Conservation (phyloP, 2,329 filamentous ascomycete genomes). For the Paraconiothyrium sp. region DNA sequence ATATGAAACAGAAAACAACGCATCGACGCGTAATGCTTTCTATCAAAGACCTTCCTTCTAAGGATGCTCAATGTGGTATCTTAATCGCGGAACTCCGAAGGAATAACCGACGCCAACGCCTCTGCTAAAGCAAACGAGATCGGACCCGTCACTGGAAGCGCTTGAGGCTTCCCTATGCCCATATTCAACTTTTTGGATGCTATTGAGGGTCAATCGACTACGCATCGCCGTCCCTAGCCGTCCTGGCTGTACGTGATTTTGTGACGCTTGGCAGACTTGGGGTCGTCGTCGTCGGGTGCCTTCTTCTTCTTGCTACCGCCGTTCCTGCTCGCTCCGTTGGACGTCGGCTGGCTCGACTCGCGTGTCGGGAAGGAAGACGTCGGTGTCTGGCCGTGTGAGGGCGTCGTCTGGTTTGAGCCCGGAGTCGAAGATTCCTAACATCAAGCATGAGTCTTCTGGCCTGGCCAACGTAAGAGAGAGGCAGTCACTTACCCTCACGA, state of each 20-base stretch:
- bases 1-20: slow-evolving; percentile 9
- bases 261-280: slow-evolving; percentile 56
- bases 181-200: background rate
- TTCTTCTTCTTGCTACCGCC: slow-evolving; percentile 58
- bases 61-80: background rate
- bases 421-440: slow-evolving; percentile 51
- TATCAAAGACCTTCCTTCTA: background rate
- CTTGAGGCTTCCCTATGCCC: background rate
- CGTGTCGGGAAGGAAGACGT: slow-evolving; percentile 57
- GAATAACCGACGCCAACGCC: background rate
- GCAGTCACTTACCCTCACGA: slow-evolving; percentile 43
- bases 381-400: slow-evolving; percentile 60
- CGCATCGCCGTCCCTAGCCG: slow-evolving; percentile 44
- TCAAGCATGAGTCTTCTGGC: slow-evolving; percentile 25
- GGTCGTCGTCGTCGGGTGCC: slow-evolving; percentile 58
- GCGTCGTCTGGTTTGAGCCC: slow-evolving; percentile 50
- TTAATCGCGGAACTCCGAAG: slow-evolving; percentile 5
- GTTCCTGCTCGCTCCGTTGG: slow-evolving; percentile 48
- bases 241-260: slow-evolving; percentile 59
- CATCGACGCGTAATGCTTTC: slow-evolving; percentile 6
- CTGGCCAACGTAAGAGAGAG: background rate
- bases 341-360: slow-evolving; percentile 56
- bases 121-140: background rate
- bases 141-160: background rate
- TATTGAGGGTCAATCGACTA: background rate